A percentile compares a stretch with the other conserved stretches of the same genome.
Conservation (phyloP, 352 stramenopile species). For the Phytophthora pluvialis region DNA sequence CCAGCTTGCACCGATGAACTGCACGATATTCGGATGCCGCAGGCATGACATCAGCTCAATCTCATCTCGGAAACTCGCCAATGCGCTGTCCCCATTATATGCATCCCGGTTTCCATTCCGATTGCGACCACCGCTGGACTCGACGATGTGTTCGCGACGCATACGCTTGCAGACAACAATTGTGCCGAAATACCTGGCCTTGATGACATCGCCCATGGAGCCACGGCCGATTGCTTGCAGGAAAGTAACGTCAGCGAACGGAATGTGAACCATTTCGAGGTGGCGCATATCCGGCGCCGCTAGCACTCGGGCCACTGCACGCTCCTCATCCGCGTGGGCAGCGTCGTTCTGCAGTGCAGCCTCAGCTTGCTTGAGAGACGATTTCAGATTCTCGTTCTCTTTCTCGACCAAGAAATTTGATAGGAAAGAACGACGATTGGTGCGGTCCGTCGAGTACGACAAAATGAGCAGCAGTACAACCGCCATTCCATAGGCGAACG, state of each 20-base stretch:
- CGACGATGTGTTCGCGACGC: slow-evolving; percentile 83
- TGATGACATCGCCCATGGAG: slow-evolving; percentile 90
- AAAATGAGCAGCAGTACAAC: slow-evolving; percentile 78
- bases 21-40: slow-evolving; percentile 88
- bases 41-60: slow-evolving; percentile 89
- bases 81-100: slow-evolving; percentile 41
- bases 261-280: slow-evolving; percentile 83
- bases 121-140: slow-evolving; percentile 29
- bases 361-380: slow-evolving; percentile 79
- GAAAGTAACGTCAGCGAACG: slow-evolving; percentile 85
- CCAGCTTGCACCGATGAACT: slow-evolving; percentile 91
- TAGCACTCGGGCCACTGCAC: slow-evolving; percentile 71
- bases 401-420: slow-evolving; percentile 86
- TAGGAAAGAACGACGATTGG: slow-evolving; percentile 82
- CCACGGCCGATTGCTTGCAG: slow-evolving; percentile 79
- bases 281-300: slow-evolving; percentile 78
- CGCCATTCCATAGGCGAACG: slow-evolving; percentile 65
- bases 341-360: slow-evolving; percentile 83
- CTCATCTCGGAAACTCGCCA: slow-evolving; percentile 85
- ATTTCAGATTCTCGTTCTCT: slow-evolving; percentile 86
- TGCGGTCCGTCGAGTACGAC: slow-evolving; percentile 80
- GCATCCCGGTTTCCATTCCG: slow-evolving; percentile 22
- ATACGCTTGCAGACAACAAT: slow-evolving; percentile 90
- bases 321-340: slow-evolving; percentile 73
- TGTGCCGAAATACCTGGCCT: slow-evolving; percentile 88